These are phyloP conservation scores for Cerioporus squamosus DNA, from an alignment of 1,284 basidiomycete species.

Conservation along the genomic window DNA sequence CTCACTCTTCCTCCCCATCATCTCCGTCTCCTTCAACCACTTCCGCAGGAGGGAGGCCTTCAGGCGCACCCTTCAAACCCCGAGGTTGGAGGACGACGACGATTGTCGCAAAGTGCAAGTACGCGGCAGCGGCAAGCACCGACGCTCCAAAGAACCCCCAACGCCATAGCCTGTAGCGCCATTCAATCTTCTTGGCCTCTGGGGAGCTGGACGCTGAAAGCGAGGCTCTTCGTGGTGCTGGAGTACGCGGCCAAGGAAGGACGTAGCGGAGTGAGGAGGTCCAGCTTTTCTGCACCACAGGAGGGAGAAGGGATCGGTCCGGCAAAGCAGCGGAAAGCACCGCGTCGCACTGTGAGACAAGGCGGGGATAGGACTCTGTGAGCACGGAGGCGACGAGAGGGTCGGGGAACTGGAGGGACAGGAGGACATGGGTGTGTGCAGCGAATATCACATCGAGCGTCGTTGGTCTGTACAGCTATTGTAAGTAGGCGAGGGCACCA, in stretches of 20 bases:
- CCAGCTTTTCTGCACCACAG: conserved; percentile 17
- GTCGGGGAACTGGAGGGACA: conserved; percentile 64
- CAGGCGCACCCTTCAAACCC: background rate
- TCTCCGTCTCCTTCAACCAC: background rate
- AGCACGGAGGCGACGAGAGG: conserved; percentile 58
- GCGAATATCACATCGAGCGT: conserved; percentile 68
- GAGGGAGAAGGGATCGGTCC: conserved; percentile 22
- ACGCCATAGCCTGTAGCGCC: conserved; percentile 37
- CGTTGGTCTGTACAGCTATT: conserved; percentile 49
- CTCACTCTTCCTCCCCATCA: conserved; percentile 1
- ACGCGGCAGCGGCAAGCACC: conserved; percentile 30
- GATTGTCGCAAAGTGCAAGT: conserved; percentile 13
- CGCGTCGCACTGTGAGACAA: conserved; percentile 58
- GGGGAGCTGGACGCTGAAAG: conserved; percentile 5
- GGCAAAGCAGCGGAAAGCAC: conserved; percentile 45
- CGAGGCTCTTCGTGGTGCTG: conserved; percentile 6
- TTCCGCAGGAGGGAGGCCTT: background rate
- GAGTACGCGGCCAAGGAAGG: conserved; percentile 22
- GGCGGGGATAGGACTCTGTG: conserved; percentile 54
- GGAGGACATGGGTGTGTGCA: conserved; percentile 66
- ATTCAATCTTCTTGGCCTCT: conserved; percentile 40
- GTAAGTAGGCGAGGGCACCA: background rate
- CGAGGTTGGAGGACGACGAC: background rate
- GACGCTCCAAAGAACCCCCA: conserved; percentile 40
- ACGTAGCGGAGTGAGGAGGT: conserved; percentile 29